Evolutionary conservation across 2,329 filamentous ascomycete species (phyloP), one percentile per base, ranked within the genome.

Genomic region (Leptosphaerulina australis): DNA sequence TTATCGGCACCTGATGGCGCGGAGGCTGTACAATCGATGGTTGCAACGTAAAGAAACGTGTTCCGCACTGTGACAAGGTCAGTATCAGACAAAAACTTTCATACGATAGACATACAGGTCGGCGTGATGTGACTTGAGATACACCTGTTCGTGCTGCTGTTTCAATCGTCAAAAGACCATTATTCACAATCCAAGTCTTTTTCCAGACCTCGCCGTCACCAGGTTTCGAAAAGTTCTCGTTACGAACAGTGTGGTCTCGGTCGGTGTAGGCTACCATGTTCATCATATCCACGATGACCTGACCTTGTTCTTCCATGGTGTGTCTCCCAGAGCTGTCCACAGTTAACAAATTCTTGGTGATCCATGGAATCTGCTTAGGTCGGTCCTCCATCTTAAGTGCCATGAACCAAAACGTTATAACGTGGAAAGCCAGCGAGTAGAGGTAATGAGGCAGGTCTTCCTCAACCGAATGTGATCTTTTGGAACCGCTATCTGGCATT

Each of bases 381-480:
- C 94, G 86, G 68, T 97, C 91, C 28, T 87, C 84, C 41, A 96
- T 81, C 66, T 91, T 93, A 62, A 99, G 73, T 1, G 91, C 89
- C 60, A 99, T 81, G 69, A 97, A 99, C 94, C 94, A 99, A 69
- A 96, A 97, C 1, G 91, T 88, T 59, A 99, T 92, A 62, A 96
- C 91, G 69, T 97, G 92, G 69, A 96, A 96, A 7, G 93, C 93
- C 43, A 97, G 78, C 1, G 91, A 89, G 71, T 95, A 94, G 20
- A 99, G 90, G 69, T 99, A 99, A 71, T 94, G 89, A 4, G 92
- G 91, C 39, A 96, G 79, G 58, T 94, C 90, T 54, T 94, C 88
- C 6, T 86, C 79, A 55, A 77, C 65, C 57, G 68, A 47, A 73
- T 75, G 50, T 68, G 52, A 66, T 71, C 62, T 67, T 12, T 70